Conservation (phyloP, 2,329 filamentous ascomycete species). For the Colletotrichum sp. region DNA sequence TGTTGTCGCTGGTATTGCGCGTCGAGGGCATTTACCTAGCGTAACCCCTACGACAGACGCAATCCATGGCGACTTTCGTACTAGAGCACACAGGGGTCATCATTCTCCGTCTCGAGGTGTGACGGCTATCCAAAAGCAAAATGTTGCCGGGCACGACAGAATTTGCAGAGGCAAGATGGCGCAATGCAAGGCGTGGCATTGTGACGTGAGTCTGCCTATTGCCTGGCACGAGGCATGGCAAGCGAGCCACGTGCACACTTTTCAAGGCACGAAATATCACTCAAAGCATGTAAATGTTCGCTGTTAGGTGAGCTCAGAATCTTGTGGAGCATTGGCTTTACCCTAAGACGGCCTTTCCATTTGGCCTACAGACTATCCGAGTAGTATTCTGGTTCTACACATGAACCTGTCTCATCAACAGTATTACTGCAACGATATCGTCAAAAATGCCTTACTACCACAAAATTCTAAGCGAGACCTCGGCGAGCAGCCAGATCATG, state of each 20-base stretch:
- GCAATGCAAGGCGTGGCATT: background rate
- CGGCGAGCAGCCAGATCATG: background rate
- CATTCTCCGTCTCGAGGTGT: background rate
- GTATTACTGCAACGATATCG: background rate
- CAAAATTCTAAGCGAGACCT: background rate
- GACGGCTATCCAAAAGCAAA: background rate
- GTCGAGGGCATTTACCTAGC: background rate
- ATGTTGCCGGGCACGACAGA: background rate
- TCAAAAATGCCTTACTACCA: background rate
- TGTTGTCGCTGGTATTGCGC: background rate
- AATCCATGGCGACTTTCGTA: background rate
- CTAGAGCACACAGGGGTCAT: background rate
- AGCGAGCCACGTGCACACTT: background rate
- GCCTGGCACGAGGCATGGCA: background rate
- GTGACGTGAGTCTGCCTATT: background rate
- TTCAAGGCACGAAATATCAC: background rate
- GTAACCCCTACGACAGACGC: background rate
- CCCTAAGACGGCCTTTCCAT: background rate
- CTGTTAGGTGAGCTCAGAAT: background rate
- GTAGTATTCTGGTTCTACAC: background rate
- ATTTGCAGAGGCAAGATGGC: background rate
- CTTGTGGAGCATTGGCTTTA: background rate
- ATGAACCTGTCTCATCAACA: background rate
- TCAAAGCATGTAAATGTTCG: background rate
- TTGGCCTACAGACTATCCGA: background rate